Evolutionary conservation across 1,139 yeast species (phyloP).

Genomic region (Lodderomyces elongisporus): DNA sequence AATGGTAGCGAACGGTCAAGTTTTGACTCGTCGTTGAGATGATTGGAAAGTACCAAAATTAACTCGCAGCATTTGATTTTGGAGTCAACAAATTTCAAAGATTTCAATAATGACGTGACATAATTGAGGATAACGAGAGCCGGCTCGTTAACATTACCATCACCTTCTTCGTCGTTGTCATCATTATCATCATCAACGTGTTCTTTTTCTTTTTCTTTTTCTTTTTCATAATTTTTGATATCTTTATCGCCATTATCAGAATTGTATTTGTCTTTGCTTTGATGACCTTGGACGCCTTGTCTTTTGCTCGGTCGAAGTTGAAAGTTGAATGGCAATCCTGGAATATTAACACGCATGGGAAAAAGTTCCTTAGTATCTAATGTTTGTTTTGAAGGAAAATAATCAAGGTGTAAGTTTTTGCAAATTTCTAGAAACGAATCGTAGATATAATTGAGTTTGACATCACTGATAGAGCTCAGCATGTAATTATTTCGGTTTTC

Average conservation of each 20-base stretch:
- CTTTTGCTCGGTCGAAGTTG: conserved; percentile 36
- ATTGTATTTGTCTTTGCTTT: too few species aligned
- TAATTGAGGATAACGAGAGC: conserved; percentile 61
- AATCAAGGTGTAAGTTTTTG: conserved; percentile 41
- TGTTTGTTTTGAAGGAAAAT: conserved; percentile 11
- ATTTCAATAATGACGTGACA: conserved; percentile 60
- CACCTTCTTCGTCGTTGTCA: background rate
- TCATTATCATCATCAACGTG: conserved; percentile 14
- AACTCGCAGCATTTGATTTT: conserved; percentile 72
- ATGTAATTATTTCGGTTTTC: conserved; percentile 13
- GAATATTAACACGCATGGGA: conserved; percentile 49
- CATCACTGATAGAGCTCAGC: conserved; percentile 44
- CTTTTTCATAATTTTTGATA: conserved; percentile 13
- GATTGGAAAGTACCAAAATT: conserved; percentile 70
- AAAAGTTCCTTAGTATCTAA: conserved; percentile 5
- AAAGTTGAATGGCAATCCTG: conserved; percentile 42
- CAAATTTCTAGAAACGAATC: conserved; percentile 51
- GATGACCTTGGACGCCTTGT: too few species aligned
- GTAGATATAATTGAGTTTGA: conserved; percentile 54
- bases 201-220: conserved; percentile 1
- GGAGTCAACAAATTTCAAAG: conserved; percentile 57
- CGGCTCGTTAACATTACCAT: conserved; percentile 38
- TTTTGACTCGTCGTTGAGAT: conserved; percentile 75
- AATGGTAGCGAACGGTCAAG: conserved; percentile 84
- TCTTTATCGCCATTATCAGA: too few species aligned